A percentile compares a stretch with the other conserved stretches of the same genome.
phyloP scores from a whole-genome alignment of 2,329 filamentous ascomycete genomes.

The Sordariomycetes sp. region DNA sequence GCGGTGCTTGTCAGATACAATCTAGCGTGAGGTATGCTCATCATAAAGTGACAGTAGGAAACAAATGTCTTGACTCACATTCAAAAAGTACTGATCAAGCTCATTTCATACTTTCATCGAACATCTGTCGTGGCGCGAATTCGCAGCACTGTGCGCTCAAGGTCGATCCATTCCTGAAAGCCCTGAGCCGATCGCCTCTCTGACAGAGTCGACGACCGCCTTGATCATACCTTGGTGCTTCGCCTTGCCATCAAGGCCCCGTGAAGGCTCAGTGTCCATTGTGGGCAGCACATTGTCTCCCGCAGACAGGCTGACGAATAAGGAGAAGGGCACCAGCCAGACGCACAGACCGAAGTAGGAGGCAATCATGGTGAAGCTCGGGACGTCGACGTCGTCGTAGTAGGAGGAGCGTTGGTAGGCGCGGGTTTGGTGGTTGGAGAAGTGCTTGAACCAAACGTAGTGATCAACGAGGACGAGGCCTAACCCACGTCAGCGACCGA shows the following conservation, averaged over 20 bases:
- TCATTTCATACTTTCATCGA: too few species aligned
- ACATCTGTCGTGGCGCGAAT: too few species aligned
- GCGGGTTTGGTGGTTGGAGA: constrained; percentile 55
- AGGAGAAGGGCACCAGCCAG: constrained; percentile 89
- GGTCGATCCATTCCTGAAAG: constrained; percentile 3
- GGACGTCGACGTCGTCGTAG: constrained; percentile 56
- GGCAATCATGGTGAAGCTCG: constrained; percentile 87
- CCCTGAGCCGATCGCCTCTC: constrained; percentile 38
- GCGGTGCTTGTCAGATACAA: constrained; percentile 34
- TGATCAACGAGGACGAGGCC: constrained; percentile 82
- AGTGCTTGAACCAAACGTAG: constrained; percentile 92
- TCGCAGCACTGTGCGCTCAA: neutral
- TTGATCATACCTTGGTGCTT: constrained; percentile 59
- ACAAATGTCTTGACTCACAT: constrained; percentile 8
- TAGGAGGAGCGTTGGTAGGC: constrained; percentile 51
- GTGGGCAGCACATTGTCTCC: constrained; percentile 92
- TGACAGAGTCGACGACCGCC: constrained; percentile 49
- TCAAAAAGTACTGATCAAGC: neutral
- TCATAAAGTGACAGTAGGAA: constrained; percentile 17
- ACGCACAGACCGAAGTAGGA: constrained; percentile 95
- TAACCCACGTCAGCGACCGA: too few species aligned
- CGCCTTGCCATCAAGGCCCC: constrained; percentile 34
- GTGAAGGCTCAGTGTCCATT: constrained; percentile 61
- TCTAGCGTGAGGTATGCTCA: constrained; percentile 34
- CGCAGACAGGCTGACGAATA: constrained; percentile 90